Evolutionary conservation across 2,329 filamentous ascomycete species (phyloP).

Genomic region (Didymella pomorum): DNA sequence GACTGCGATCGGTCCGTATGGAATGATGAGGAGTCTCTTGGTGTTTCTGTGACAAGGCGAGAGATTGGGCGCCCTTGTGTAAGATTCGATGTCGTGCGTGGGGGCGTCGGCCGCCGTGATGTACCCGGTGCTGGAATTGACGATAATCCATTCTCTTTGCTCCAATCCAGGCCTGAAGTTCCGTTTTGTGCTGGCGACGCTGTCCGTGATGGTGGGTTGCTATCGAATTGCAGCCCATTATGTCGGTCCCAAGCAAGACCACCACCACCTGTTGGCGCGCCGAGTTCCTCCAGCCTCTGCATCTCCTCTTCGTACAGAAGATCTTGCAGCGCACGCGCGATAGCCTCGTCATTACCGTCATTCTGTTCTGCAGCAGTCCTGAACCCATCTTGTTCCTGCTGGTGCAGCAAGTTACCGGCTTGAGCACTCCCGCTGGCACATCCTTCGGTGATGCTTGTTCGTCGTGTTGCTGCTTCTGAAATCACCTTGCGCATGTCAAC

Average conservation of each 20-base stretch:
- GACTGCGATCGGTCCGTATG: conserved; percentile 22
- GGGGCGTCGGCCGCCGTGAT: conserved; percentile 18
- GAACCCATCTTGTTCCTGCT: conserved; percentile 75
- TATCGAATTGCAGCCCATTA: conserved; percentile 48
- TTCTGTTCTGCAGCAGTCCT: conserved; percentile 86
- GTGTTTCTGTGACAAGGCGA: conserved; percentile 40
- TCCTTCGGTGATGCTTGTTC: conserved; percentile 72
- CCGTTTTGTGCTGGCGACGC: conserved; percentile 54
- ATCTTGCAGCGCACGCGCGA: conserved; percentile 85
- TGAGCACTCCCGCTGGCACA: conserved; percentile 77
- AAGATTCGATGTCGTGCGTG: conserved; percentile 27
- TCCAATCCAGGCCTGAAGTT: conserved; percentile 35
- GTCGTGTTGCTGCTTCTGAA: conserved; percentile 70
- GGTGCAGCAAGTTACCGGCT: conserved; percentile 70
- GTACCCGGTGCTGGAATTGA: conserved; percentile 21
- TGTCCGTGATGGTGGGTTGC: conserved; percentile 56
- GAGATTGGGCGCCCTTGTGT: conserved; percentile 44
- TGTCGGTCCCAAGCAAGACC: conserved; percentile 49
- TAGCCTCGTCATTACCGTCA: conserved; percentile 85
- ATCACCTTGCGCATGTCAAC: conserved; percentile 77
- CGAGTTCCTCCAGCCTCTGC: conserved; percentile 58
- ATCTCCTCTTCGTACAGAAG: conserved; percentile 81
- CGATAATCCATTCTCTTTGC: conserved; percentile 48
- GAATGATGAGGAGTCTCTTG: conserved; percentile 21
- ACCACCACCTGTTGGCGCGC: conserved; percentile 48